phyloP scores from a whole-genome alignment of 345 rosid genomes.

The Salix viminalis region DNA sequence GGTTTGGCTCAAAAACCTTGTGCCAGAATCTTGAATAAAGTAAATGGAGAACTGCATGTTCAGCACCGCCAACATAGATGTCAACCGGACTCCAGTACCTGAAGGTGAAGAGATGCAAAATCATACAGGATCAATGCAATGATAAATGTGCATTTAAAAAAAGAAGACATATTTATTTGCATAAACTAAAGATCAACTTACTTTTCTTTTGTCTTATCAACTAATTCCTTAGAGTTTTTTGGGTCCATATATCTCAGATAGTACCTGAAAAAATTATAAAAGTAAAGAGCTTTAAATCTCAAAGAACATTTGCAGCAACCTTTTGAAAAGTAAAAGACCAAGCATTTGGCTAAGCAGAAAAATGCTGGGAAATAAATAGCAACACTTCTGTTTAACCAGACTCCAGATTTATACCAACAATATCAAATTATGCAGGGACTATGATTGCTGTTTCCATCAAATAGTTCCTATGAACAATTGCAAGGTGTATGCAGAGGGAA shows the following conservation, averaged over 20 bases:
- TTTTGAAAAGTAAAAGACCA: not conserved
- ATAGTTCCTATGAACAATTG: not conserved
- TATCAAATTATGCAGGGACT: not conserved
- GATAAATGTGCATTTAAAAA: not conserved
- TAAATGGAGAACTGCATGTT: slow-evolving; percentile 94
- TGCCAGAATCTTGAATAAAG: slow-evolving; percentile 96
- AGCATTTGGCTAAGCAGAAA: not conserved
- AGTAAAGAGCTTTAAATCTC: not conserved
- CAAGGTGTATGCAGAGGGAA: too few species aligned
- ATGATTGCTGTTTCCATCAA: not conserved
- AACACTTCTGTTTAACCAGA: not conserved
- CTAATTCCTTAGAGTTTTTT: slow-evolving; percentile 61
- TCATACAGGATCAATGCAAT: not conserved
- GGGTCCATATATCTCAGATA: slow-evolving; percentile 98
- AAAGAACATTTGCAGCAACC: not conserved
- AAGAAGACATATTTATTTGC: not conserved
- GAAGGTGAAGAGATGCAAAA: slow-evolving; percentile 13
- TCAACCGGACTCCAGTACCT: slow-evolving; percentile 97
- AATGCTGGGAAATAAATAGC: not conserved
- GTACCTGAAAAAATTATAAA: slow-evolving; percentile 53
- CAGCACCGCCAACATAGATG: slow-evolving; percentile 95
- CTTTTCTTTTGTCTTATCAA: slow-evolving; percentile 74
- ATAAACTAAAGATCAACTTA: slow-evolving; percentile 28
- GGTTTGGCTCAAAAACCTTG: slow-evolving; percentile 47
- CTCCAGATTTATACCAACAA: not conserved